Evolutionary conservation across 495 filamentous ascomycete genomes (phyloP).

Genomic region (Xylaria longipes): DNA sequence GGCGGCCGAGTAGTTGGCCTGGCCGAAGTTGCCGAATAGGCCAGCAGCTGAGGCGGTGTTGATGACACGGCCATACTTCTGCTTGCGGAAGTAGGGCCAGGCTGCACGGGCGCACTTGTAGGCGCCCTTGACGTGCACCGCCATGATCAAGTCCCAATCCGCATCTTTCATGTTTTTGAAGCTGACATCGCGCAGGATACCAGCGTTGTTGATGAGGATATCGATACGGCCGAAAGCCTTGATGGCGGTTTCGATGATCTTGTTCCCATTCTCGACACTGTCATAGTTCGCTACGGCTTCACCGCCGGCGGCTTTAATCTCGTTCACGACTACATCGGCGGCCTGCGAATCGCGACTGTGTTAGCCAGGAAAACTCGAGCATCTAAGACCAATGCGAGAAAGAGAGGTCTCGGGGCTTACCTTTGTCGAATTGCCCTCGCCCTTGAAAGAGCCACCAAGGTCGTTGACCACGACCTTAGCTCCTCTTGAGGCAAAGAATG

Average conservation of each 20-base stretch:
- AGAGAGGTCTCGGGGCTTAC: conserved; percentile 51
- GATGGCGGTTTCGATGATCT: conserved; percentile 95
- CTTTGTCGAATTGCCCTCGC: conserved; percentile 88
- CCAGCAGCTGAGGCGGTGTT: conserved; percentile 96
- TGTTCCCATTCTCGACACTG: conserved; percentile 92
- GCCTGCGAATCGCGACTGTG: conserved; percentile 59
- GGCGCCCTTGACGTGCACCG: conserved; percentile 91
- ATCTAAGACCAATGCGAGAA: background rate
- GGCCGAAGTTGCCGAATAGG: conserved; percentile 94
- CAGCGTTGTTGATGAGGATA: conserved; percentile 96
- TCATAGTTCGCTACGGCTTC: conserved; percentile 99
- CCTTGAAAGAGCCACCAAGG: conserved; percentile 91
- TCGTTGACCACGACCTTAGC: conserved; percentile 98
- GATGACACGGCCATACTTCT: conserved; percentile 96
- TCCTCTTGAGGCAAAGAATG: conserved; percentile 89
- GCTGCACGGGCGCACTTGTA: conserved; percentile 98
- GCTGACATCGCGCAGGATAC: conserved; percentile 93
- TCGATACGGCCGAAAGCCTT: conserved; percentile 92
- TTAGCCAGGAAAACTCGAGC: conserved; percentile 26
- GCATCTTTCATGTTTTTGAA: conserved; percentile 99
- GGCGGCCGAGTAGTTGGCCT: conserved; percentile 96
- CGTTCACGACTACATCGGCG: conserved; percentile 93
- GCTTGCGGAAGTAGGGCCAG: conserved; percentile 97
- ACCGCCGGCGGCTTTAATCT: conserved; percentile 90
- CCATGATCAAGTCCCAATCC: conserved; percentile 95